Percentiles rank a stretch among this genome's conserved stretches.
These are phyloP conservation scores for Nakaseomyces kungkrabaensis DNA, from an alignment of 1,139 yeast genomes.

Conservation along the genomic window DNA sequence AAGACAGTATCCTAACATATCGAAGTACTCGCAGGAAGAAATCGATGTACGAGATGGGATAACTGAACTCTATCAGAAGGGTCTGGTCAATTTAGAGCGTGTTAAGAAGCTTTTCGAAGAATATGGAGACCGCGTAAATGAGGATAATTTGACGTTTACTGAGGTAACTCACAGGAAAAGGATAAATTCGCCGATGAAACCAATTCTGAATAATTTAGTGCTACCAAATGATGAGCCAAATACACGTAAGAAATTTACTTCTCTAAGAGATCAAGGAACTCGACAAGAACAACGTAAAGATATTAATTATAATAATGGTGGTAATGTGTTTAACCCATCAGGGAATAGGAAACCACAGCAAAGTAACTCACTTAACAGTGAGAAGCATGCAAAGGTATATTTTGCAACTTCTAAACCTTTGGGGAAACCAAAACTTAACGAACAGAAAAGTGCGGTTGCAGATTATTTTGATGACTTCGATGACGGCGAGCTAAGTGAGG, in stretches of 20 bases:
- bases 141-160: background rate
- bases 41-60: conserved; percentile 31
- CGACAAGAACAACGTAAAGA: background rate
- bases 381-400: conserved; percentile 9
- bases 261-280: background rate
- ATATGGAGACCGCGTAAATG: background rate
- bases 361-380: background rate
- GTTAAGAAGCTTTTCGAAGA: conserved; percentile 16
- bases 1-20: conserved; percentile 30
- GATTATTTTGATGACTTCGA: conserved; percentile 70
- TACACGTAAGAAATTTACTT: background rate
- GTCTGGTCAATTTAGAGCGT: conserved; percentile 32
- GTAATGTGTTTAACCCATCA: background rate
- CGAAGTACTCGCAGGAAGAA: conserved; percentile 38
- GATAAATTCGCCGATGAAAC: conserved; percentile 2
- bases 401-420: conserved; percentile 21
- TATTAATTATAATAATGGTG: background rate
- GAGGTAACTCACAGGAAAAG: background rate
- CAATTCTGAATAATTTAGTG: background rate
- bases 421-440: conserved; percentile 37
- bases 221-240: background rate
- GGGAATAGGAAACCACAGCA: background rate
- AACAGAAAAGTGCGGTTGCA: conserved; percentile 62
- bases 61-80: conserved; percentile 29
- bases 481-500: conserved; percentile 12